phyloP scores from a whole-genome alignment of 2,329 filamentous ascomycete genomes.

The Leptographium lundbergii region DNA sequence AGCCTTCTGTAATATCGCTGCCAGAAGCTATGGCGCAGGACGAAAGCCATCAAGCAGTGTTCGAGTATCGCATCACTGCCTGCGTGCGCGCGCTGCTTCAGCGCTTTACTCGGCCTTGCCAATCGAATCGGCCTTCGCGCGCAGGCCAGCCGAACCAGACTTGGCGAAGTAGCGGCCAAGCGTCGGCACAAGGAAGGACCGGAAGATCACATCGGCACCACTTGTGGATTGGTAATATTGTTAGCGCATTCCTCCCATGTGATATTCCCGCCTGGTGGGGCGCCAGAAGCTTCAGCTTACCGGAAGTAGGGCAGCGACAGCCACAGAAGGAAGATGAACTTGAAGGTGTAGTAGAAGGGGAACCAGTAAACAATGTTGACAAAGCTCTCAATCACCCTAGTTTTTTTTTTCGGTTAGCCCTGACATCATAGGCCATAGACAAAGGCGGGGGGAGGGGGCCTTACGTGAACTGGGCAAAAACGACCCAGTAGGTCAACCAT shows the following conservation, averaged over 20 bases:
- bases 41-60: neutral
- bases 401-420: neutral
- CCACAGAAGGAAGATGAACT: slow-evolving; percentile 96
- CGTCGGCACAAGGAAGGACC: slow-evolving; percentile 83
- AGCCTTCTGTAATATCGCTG: neutral
- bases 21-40: neutral
- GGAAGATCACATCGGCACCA: slow-evolving; percentile 93
- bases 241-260: slow-evolving; percentile 10
- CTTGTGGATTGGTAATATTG: slow-evolving; percentile 38
- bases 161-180: slow-evolving; percentile 81
- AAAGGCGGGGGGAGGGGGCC: slow-evolving; percentile 11
- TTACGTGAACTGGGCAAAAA: slow-evolving; percentile 67
- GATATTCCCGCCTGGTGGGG: neutral
- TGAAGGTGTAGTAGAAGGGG: slow-evolving; percentile 99
- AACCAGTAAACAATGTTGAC: slow-evolving; percentile 86
- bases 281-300: slow-evolving; percentile 34
- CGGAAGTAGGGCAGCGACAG: slow-evolving; percentile 87
- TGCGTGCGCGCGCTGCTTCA: neutral
- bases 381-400: slow-evolving; percentile 63
- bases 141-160: slow-evolving; percentile 66
- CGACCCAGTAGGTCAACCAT: slow-evolving; percentile 78
- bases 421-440: neutral
- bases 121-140: slow-evolving; percentile 70
- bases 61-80: neutral
- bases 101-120: slow-evolving; percentile 53